A percentile compares a stretch with the other conserved stretches of the same genome.
phyloP scores from a whole-genome alignment of 768 basidiomycete genomes.

The Tubosaeta sp. region DNA sequence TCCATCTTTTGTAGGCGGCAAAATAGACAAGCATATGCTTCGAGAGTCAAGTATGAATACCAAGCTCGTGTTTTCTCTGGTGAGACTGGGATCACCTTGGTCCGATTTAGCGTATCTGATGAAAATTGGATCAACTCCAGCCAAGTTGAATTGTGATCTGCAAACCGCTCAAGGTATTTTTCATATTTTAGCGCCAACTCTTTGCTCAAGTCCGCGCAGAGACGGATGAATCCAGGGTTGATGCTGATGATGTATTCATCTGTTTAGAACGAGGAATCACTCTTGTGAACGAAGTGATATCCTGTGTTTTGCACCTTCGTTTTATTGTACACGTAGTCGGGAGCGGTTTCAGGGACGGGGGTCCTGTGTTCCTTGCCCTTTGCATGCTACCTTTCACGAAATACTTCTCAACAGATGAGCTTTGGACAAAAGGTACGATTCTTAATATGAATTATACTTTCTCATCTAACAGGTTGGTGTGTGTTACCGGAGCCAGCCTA shows the following conservation, averaged over 20 bases:
- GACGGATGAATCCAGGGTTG: not conserved
- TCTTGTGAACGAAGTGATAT: constrained; percentile 9
- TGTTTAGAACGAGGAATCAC: constrained; percentile 12
- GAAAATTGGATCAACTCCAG: constrained; percentile 2
- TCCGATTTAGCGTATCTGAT: not conserved
- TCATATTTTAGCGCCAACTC: not conserved
- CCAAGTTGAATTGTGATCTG: constrained; percentile 17
- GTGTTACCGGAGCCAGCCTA: constrained; percentile 10
- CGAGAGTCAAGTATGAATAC: constrained; percentile 19
- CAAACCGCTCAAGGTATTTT: constrained; percentile 19
- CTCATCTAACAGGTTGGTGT: not conserved
- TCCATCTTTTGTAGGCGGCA: too few relatives aligned
- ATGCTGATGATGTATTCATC: not conserved
- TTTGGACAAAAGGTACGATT: constrained; percentile 22
- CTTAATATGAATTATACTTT: not conserved
- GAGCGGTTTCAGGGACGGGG: constrained; percentile 12
- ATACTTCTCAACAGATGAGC: not conserved
- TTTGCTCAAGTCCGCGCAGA: constrained; percentile 5
- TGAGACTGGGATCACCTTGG: not conserved
- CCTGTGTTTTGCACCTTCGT: constrained; percentile 22
- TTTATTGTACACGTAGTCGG: constrained; percentile 17
- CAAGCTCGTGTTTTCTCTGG: constrained; percentile 20
- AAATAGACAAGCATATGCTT: constrained; percentile 2
- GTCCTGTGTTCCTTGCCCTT: constrained; percentile 18
- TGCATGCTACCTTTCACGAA: constrained; percentile 14